Percentiles rank a stretch among this genome's conserved stretches.
These are phyloP conservation scores for Purpureocillium lavendulum DNA, from an alignment of 2,329 filamentous ascomycete species.

Conservation along the genomic window DNA sequence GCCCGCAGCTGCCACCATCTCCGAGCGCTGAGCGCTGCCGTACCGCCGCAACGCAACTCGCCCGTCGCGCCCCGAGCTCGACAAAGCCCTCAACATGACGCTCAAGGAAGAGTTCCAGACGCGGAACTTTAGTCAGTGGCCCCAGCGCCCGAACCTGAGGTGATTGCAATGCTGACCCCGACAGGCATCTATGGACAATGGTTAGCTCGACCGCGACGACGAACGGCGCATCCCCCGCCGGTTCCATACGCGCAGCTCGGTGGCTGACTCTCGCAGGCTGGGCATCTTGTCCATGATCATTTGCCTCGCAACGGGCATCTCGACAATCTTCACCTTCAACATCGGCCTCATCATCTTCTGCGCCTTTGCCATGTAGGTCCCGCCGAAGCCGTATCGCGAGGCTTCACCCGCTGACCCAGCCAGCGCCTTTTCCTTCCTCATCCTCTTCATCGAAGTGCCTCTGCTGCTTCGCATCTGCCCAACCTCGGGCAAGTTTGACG, in stretches of 20 bases:
- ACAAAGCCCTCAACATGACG: conserved; percentile 47
- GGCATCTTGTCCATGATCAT: conserved; percentile 64
- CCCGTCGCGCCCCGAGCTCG: no score
- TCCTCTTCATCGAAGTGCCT: conserved; percentile 84
- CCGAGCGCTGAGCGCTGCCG: no score
- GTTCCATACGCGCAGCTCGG: no score
- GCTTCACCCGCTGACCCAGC: not conserved
- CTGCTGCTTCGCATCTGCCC: conserved; percentile 96
- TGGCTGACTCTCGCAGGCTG: conserved; percentile 37
- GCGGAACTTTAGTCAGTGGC: conserved; percentile 62
- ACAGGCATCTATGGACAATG: conserved; percentile 69
- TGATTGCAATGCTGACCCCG: conserved; percentile 3
- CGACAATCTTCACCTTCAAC: conserved; percentile 54
- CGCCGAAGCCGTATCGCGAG: not conserved
- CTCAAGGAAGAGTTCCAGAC: conserved; percentile 65
- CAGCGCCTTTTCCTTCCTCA: conserved; percentile 62
- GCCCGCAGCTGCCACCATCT: no score
- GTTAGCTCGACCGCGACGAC: conserved; percentile 35
- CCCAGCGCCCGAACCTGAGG: conserved; percentile 1
- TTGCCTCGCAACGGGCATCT: conserved; percentile 60
- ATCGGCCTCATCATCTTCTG: conserved; percentile 41
- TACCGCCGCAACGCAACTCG: no score
- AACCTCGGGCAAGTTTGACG: conserved; percentile 82
- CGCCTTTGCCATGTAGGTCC: conserved; percentile 44
- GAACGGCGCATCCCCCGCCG: no score